phyloP scores from a whole-genome alignment of 2,329 filamentous ascomycete genomes.

The Verruconis gallopava region DNA sequence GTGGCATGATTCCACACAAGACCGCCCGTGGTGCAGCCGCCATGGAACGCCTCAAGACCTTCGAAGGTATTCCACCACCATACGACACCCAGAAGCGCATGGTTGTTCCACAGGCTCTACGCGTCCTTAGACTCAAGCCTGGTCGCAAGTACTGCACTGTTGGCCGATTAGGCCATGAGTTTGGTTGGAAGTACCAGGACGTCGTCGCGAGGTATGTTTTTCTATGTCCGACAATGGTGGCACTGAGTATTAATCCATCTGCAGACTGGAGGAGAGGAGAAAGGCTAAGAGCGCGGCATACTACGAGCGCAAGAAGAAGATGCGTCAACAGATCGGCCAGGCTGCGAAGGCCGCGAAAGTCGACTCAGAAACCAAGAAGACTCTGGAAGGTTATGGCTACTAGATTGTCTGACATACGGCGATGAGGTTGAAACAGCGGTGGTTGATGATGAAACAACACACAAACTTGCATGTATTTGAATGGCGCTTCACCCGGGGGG shows the following conservation, averaged over 20 bases:
- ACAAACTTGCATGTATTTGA: background rate
- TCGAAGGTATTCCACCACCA: slow-evolving; percentile 96
- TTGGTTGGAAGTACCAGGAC: slow-evolving; percentile 99
- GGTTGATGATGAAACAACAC: background rate
- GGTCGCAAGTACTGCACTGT: slow-evolving; percentile 99
- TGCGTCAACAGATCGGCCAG: slow-evolving; percentile 77
- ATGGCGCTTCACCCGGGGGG: background rate
- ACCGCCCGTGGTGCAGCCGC: slow-evolving; percentile 93
- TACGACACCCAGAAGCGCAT: slow-evolving; percentile 99
- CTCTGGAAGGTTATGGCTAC: slow-evolving; percentile 85
- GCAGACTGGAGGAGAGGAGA: slow-evolving; percentile 95
- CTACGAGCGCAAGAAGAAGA: slow-evolving; percentile 99
- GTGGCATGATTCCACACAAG: slow-evolving; percentile 99
- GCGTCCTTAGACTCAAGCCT: slow-evolving; percentile 92
- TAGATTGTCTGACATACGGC: slow-evolving; percentile 42
- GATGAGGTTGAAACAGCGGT: background rate
- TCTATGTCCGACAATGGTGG: background rate
- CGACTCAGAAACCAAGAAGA: slow-evolving; percentile 74
- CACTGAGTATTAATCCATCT: slow-evolving; percentile 5
- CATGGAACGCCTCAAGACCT: slow-evolving; percentile 97
- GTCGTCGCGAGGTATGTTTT: slow-evolving; percentile 83
- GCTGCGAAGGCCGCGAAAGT: slow-evolving; percentile 86
- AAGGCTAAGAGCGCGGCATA: slow-evolving; percentile 99
- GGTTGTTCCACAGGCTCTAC: slow-evolving; percentile 95
- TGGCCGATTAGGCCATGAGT: slow-evolving; percentile 93